Conservation (phyloP, 2,329 filamentous ascomycete species). For the Exophiala sideris region DNA sequence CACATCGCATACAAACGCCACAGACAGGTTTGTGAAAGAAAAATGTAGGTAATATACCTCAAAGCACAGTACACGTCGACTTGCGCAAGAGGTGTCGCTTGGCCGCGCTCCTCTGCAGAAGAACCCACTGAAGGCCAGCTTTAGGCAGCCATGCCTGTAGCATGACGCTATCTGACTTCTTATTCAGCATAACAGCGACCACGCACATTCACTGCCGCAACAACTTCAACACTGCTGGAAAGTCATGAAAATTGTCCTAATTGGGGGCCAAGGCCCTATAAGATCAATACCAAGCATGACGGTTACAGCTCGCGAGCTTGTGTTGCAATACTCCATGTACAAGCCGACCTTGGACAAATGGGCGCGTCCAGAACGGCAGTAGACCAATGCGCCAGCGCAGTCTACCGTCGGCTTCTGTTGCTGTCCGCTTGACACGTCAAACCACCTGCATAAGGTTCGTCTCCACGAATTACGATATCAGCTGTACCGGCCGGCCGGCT, state of each 20-base stretch:
- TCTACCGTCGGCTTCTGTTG: constrained; percentile 18
- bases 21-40: neutral
- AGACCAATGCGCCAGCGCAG: constrained; percentile 18
- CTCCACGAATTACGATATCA: constrained; percentile 23
- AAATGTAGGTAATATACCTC: neutral
- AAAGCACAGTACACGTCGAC: constrained; percentile 21
- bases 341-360: constrained; percentile 17
- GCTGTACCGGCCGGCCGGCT: constrained; percentile 7
- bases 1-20: neutral
- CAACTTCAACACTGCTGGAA: neutral
- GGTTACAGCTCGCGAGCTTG: constrained; percentile 16
- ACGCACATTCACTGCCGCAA: neutral
- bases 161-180: constrained; percentile 14
- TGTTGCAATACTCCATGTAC: constrained; percentile 16
- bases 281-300: constrained; percentile 19
- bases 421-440: constrained; percentile 28
- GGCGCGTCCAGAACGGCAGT: constrained; percentile 14
- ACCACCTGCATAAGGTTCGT: constrained; percentile 23
- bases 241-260: neutral
- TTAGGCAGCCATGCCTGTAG: constrained; percentile 24
- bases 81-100: constrained; percentile 17
- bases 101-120: constrained; percentile 1
- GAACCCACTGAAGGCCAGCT: constrained; percentile 3
- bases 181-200: neutral
- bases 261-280: constrained; percentile 11